phyloP scores from a whole-genome alignment of 148 eudicot species.

The Camellia sinensis region DNA sequence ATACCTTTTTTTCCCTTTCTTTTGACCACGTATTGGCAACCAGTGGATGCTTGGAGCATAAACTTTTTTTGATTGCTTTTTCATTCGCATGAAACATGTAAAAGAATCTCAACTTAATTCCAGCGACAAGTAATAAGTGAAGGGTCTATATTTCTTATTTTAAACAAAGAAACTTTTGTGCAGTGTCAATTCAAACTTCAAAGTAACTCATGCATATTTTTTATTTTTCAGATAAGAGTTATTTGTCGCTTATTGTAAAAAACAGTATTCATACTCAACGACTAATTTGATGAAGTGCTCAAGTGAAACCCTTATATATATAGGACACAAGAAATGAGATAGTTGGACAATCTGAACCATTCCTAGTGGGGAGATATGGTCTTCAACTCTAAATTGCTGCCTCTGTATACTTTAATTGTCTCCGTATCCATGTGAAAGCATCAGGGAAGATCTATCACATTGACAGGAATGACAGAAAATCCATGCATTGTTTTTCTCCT shows the following conservation, averaged over 20 bases:
- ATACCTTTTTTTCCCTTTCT: not conserved
- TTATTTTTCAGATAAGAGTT: not conserved
- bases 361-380: not conserved
- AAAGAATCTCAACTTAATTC: not conserved
- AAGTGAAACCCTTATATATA: not conserved
- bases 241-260: not conserved
- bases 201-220: not conserved
- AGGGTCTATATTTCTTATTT: not conserved
- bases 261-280: not conserved
- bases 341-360: not conserved
- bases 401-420: not conserved
- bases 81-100: not conserved
- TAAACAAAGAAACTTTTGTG: not conserved
- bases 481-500: not conserved
- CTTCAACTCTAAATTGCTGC: not conserved
- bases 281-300: not conserved
- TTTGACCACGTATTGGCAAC: not conserved
- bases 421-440: not conserved
- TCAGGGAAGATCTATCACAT: not conserved
- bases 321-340: not conserved
- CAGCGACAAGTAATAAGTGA: not conserved
- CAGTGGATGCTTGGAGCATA: not conserved
- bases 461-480: conserved; percentile 6
- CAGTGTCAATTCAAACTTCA: not conserved
- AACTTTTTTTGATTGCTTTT: not conserved